Evolutionary conservation across 1,139 yeast species (phyloP), one percentile per base, ranked within the genome.

Genomic region (Pichiaceae sp.): DNA sequence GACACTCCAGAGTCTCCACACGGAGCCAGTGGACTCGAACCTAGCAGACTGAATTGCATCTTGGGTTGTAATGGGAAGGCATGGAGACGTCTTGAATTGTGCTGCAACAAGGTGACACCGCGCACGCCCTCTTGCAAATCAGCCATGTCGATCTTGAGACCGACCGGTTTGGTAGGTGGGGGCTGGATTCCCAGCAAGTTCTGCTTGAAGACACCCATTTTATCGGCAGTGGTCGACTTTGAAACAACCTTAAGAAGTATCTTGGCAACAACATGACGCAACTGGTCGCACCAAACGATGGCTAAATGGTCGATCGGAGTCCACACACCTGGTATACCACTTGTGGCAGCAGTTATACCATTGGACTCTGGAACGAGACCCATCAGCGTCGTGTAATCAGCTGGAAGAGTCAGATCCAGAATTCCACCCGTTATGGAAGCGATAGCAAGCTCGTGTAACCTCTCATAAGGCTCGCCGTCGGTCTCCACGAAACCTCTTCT

Each of bases 301-400:
- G 98, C 97, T 47, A 87, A 68, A 60, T 93, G 99, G 57, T 93
- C 98, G 32, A 89, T 77, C 0, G 96, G 84, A 0, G 96, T 80
- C 96, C 97, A 91, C 0, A 91, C 96, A 6, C 70, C 71, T 0
- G 96, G 96, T 8, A 91, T 82, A 0, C 95, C 87, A 0, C 91
- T 78, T 0, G 96, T 74, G 49, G 78, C 85, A 0, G 82, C 83
- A 0, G 95, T 75, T 47, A 91, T 81, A 0, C 96, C 97, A 52
- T 91, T 75, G 0, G 72, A 47, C 2, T 71, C 68, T 0, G 95
- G 95, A 0, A 87, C 70, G 2, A 89, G 46, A 3, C 78, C 80
- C 5, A 78, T 75, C n/a, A 86, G 62, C 0, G 85, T 67, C 0
- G 96, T 82, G 54, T 87, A 89, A 54, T 91, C 98, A 0, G 97